Base-by-base conservation (phyloP, 192 early-diverging fungal genomes). In the Dissophora globulifera region DNA sequence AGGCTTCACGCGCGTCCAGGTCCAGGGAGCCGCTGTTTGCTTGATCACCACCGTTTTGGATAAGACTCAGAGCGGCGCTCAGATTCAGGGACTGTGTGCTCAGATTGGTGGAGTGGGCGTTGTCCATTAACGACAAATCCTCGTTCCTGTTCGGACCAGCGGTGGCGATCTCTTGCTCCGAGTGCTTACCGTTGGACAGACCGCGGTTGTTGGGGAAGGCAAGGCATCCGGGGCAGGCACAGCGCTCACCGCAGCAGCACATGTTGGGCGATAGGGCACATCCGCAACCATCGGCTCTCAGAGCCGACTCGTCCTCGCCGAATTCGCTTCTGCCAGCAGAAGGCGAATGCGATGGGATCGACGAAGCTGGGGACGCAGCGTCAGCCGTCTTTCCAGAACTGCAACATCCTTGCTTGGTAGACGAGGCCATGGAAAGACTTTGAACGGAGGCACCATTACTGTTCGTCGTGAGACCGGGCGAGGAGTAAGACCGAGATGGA, bases 201-300 rank as follows among this genome's bases (percentile, higher is more conserved):
- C 53, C 53, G 20, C 50, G 56, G 71, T 76, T 76, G 47, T 76
- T 76, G 43, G 72, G 72, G 20, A 58, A 76, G 23, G 72, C 72
- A n/a, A 76, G 72, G 16, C 72, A 76, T 35, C 72, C 72, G 32
- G 72, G 72, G 23, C 72, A 76, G 25, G 72, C 72, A 40, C 72
- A 76, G 11, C 48, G 57, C 30, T 76, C 72, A 15, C 72, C 72
- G 57, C 72, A 76, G 47, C 72, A 76, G 52, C 72, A 76, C 72
- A 76, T 76, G 49, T 55, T 76, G 38, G 72, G 40, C 0, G 72
- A 76, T 35, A 76, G 56, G 29, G 72, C 72, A 67, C 72, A 76
- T 15, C 72, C 72, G 51, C 72, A 76, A 12, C 72, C 72, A 2
- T 67, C 64, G 1, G 40, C 43, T 30, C 40, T 56, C 1, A 56